Evolutionary conservation across 345 rosid species (phyloP).

Genomic region (Camelina laxa): DNA sequence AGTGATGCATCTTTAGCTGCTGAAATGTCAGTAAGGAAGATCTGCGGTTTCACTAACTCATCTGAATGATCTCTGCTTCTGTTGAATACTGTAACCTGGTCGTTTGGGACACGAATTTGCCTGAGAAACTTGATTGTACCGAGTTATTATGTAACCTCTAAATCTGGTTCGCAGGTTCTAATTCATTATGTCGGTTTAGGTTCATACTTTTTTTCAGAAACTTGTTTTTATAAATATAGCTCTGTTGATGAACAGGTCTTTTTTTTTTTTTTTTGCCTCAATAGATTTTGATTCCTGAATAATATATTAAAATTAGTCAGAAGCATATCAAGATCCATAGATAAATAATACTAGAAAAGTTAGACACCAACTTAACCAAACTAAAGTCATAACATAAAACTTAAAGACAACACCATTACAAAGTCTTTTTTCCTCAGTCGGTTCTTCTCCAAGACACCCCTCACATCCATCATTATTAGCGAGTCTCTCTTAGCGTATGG

Average conservation of each 20-base stretch:
- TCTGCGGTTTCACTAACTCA: not conserved
- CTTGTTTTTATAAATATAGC: too few species aligned
- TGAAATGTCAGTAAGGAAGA: not conserved
- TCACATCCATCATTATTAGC: not conserved
- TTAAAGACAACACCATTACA: not conserved
- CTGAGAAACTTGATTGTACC: not conserved
- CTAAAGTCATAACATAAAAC: slow-evolving; percentile 5
- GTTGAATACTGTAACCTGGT: slow-evolving; percentile 13
- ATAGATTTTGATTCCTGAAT: not conserved
- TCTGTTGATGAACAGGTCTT: not conserved
- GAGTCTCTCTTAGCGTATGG: not conserved
- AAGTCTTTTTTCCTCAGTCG: not conserved
- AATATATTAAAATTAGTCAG: not conserved
- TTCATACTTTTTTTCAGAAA: too few species aligned
- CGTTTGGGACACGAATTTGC: not conserved
- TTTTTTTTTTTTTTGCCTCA: too few species aligned
- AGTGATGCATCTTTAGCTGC: not conserved
- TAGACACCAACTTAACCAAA: not conserved
- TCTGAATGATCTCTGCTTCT: slow-evolving; percentile 5
- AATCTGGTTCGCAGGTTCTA: not conserved
- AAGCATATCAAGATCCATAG: not conserved
- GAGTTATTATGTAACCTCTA: not conserved
- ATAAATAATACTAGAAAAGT: not conserved
- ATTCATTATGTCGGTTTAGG: not conserved
- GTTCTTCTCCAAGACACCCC: not conserved